phyloP scores from a whole-genome alignment of 768 basidiomycete genomes.

The Clavulina sp. region DNA sequence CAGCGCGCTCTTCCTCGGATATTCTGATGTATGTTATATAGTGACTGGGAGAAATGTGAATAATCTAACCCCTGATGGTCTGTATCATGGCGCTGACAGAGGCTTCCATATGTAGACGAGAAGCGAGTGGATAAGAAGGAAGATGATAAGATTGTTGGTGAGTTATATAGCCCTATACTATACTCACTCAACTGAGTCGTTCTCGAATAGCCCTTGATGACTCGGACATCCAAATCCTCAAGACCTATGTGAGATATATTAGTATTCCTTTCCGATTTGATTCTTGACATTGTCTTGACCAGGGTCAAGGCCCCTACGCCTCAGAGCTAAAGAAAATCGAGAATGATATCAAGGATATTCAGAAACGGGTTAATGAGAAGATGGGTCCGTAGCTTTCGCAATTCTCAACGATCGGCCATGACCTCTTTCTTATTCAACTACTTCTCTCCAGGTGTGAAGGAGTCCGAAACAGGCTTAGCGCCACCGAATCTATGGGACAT shows the following conservation, averaged over 20 bases:
- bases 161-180: slow-evolving; percentile 15
- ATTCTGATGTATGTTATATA: slow-evolving; percentile 17
- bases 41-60: slow-evolving; percentile 98
- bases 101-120: slow-evolving; percentile 35
- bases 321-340: slow-evolving; percentile 75
- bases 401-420: not conserved
- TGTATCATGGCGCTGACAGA: slow-evolving; percentile 3
- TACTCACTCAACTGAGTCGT: not conserved
- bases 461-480: slow-evolving; percentile 93
- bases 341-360: slow-evolving; percentile 83
- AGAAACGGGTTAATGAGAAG: slow-evolving; percentile 95
- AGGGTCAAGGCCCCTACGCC: slow-evolving; percentile 99
- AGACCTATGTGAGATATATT: slow-evolving; percentile 61
- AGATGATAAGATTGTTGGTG: slow-evolving; percentile 84
- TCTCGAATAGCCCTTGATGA: slow-evolving; percentile 68
- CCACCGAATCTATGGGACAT: slow-evolving; percentile 97
- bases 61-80: not conserved
- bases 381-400: slow-evolving; percentile 39
- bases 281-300: slow-evolving; percentile 2
- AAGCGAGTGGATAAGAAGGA: slow-evolving; percentile 76
- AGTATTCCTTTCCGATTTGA: not conserved
- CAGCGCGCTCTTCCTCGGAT: not conserved
- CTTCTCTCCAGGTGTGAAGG: slow-evolving; percentile 59
- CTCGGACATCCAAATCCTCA: slow-evolving; percentile 95
- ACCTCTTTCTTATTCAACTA: slow-evolving; percentile 5